Percentiles rank a stretch among this genome's conserved stretches.
These are phyloP conservation scores for Plectosphaerella cucumerina DNA, from an alignment of 2,329 filamentous ascomycete genomes.

Conservation along the genomic window DNA sequence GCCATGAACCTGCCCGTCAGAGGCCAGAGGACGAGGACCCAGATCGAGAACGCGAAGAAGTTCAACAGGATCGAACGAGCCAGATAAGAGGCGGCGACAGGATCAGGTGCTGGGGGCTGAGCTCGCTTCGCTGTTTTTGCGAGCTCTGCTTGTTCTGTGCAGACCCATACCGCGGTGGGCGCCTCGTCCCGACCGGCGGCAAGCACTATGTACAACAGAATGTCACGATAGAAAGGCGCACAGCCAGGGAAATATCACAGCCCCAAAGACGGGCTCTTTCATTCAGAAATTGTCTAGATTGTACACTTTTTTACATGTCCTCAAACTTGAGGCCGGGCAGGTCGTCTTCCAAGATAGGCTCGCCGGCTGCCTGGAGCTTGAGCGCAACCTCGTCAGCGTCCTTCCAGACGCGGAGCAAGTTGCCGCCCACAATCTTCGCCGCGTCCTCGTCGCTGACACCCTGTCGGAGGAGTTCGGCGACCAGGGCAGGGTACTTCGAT, in stretches of 20 bases:
- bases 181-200: too few relatives aligned
- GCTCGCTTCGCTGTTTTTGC: too few relatives aligned
- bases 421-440: constrained; percentile 72
- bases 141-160: too few relatives aligned
- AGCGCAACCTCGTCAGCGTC: constrained; percentile 70
- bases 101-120: too few relatives aligned
- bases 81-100: constrained; percentile 18
- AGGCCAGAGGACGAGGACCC: constrained; percentile 82
- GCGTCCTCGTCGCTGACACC: constrained; percentile 73
- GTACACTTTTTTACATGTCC: constrained; percentile 2
- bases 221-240: constrained; percentile 1
- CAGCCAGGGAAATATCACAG: neutral
- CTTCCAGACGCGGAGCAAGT: constrained; percentile 79
- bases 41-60: constrained; percentile 57
- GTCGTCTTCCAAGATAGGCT: constrained; percentile 50
- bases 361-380: constrained; percentile 57
- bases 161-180: too few relatives aligned
- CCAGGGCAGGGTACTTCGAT: constrained; percentile 72
- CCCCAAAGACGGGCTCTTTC: constrained; percentile 4
- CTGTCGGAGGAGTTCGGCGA: constrained; percentile 68
- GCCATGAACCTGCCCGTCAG: constrained; percentile 89
- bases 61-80: constrained; percentile 54
- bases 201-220: constrained; percentile 19
- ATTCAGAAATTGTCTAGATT: constrained; percentile 2
- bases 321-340: constrained; percentile 19